Base-by-base conservation (phyloP, 2,329 filamentous ascomycete species). In the Neonectria coccinea region DNA sequence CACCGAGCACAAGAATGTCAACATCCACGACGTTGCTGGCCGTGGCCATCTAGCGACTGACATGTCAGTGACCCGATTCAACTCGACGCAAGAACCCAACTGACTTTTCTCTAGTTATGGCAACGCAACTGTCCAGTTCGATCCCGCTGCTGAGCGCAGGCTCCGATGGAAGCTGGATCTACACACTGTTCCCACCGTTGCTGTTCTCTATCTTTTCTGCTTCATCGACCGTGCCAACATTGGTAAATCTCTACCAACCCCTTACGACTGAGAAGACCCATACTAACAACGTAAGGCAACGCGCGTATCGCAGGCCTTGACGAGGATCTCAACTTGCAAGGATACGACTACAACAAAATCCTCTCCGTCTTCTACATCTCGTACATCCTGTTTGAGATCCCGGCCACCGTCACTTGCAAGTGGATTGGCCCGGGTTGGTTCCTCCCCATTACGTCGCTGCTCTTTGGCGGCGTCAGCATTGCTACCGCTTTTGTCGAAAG, bases 201-300 rank as follows among this genome's bases (percentile, higher is more conserved):
- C 89, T 0, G 62, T 92, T 0, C 79, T 92, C 4, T 92, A 92
- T 70, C 82, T 92, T 0, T 92, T 92, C 72, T 92, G 89, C 78
- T 92, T 92, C 77, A 91, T 92, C 67, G 90, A 92, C 70, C 84
- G 90, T n/a, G 88, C 90, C 25, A 92, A 92, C 66, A 90, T 93
- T 41, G 90, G 89, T 89, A 73, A 73, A 80, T 67, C 8, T 48
- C 10, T 41, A 5, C 11, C 18, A 50, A 20, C 12, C 18, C n/a
- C 22, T 44, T 41, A n/a, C 20, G 1, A 48, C 58, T 48, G 16
- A 18, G 1, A 44, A 56, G 25, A 22, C 31, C 29, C 48, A 62
- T 59, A 36, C 58, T 60, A 16, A 47, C 22, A 7, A 31, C 31
- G 6, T 45, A 73, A 58, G 72, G 72, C 25, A 74, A 90, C 75